phyloP scores from a whole-genome alignment of 2,329 filamentous ascomycete species.

The Emericellopsis cladophorae region DNA sequence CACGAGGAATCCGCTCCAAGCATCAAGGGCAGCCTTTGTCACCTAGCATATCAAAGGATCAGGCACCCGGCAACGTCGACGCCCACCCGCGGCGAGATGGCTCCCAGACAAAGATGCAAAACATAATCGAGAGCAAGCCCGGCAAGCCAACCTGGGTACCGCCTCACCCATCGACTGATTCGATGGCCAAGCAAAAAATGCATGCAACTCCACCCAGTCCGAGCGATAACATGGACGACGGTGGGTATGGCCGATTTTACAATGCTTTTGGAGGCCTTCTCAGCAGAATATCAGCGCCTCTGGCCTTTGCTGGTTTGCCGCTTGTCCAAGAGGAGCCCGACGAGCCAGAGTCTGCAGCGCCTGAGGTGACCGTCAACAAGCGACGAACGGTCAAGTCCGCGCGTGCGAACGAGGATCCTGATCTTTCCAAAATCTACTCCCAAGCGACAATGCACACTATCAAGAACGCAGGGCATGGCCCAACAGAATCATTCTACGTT shows the following conservation, averaged over 20 bases:
- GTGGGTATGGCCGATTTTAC: constrained; percentile 84
- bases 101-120: constrained; percentile 40
- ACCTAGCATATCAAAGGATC: constrained; percentile 62
- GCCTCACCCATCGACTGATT: constrained; percentile 17
- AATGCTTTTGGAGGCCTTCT: constrained; percentile 82
- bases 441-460: constrained; percentile 67
- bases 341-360: constrained; percentile 1
- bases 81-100: constrained; percentile 37
- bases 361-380: constrained; percentile 18
- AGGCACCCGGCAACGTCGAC: constrained; percentile 58
- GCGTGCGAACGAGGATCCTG: constrained; percentile 39
- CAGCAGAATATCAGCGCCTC: constrained; percentile 74
- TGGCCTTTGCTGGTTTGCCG: constrained; percentile 87
- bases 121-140: constrained; percentile 37
- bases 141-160: constrained; percentile 42
- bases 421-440: constrained; percentile 75
- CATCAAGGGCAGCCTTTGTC: constrained; percentile 55
- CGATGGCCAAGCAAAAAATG: constrained; percentile 4
- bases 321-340: constrained; percentile 43
- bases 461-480: constrained; percentile 46
- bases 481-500: constrained; percentile 79
- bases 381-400: neutral
- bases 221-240: constrained; percentile 37
- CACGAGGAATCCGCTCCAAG: constrained; percentile 61
- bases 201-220: constrained; percentile 10